Percentiles rank a stretch among this genome's conserved stretches.
phyloP scores from a whole-genome alignment of 257 asterid genomes.

The Mentha longifolia region DNA sequence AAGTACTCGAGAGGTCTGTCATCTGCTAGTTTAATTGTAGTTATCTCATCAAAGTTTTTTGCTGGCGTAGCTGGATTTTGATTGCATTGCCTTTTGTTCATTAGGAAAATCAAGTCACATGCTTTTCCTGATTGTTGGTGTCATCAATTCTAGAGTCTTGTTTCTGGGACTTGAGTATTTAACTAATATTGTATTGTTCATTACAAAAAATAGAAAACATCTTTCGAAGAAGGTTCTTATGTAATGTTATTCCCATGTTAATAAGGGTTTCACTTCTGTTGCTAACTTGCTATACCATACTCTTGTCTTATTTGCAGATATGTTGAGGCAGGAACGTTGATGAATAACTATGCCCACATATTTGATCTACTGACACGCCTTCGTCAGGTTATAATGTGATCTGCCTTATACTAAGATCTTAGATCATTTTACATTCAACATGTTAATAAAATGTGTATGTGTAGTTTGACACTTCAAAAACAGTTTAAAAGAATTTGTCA shows the following conservation, averaged over 20 bases:
- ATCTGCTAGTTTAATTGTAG: background rate
- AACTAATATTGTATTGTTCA: constrained; percentile 8
- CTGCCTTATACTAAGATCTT: constrained; percentile 27
- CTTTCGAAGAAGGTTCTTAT: constrained; percentile 8
- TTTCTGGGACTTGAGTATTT: background rate
- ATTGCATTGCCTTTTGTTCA: constrained; percentile 9
- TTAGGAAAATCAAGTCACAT: constrained; percentile 19
- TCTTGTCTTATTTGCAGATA: constrained; percentile 57
- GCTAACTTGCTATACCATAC: constrained; percentile 3
- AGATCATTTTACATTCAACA: background rate
- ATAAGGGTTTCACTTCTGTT: constrained; percentile 14
- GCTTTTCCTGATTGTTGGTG: constrained; percentile 18
- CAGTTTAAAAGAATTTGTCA: constrained; percentile 20
- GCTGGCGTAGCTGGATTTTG: background rate
- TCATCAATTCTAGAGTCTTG: constrained; percentile 16
- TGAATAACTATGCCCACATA: constrained; percentile 95
- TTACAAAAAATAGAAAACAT: background rate
- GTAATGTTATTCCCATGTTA: background rate
- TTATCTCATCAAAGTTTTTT: too few relatives aligned
- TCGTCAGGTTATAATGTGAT: constrained; percentile 68
- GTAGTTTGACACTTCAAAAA: background rate
- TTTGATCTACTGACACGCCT: constrained; percentile 92
- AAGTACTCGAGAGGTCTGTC: constrained; percentile 7
- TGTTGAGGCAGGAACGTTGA: constrained; percentile 67
- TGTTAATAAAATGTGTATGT: constrained; percentile 6